Evolutionary conservation across 148 eudicot species (phyloP).

Genomic region (Arctostaphylos glauca): DNA sequence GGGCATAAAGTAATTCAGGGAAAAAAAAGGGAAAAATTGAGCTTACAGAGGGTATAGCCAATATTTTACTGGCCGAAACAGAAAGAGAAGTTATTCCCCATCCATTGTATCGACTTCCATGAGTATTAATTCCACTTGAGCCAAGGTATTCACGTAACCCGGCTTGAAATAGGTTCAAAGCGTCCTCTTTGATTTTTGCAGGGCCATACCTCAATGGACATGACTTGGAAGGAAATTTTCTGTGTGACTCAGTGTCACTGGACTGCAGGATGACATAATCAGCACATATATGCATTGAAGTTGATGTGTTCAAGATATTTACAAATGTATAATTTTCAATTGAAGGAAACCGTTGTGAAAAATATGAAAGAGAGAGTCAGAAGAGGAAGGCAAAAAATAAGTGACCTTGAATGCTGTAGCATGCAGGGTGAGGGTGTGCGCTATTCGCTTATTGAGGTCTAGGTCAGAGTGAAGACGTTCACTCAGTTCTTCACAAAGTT

Average conservation of each 20-base stretch:
- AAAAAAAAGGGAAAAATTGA: not conserved
- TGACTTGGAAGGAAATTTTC: constrained; percentile 87
- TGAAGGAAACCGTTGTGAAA: not conserved
- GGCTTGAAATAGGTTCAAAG: constrained; percentile 61
- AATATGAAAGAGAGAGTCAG: constrained; percentile 4
- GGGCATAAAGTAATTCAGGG: not conserved
- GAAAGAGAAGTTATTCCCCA: constrained; percentile 87
- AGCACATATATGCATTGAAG: constrained; percentile 11
- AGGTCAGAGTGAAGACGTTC: constrained; percentile 80
- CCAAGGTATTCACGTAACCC: constrained; percentile 75
- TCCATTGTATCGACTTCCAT: constrained; percentile 38
- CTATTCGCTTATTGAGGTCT: constrained; percentile 77
- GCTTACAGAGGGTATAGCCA: constrained; percentile 71
- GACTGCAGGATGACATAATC: constrained; percentile 41
- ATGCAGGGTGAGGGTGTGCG: constrained; percentile 79
- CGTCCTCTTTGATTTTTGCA: constrained; percentile 81
- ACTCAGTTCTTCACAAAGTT: constrained; percentile 80
- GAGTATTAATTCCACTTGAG: constrained; percentile 27
- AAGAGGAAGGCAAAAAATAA: constrained; percentile 5
- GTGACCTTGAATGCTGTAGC: constrained; percentile 72
- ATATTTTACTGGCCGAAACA: constrained; percentile 78
- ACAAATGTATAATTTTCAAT: not conserved
- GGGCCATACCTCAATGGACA: constrained; percentile 80
- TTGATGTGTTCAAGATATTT: not conserved
- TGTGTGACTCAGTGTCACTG: constrained; percentile 62